Percentiles rank a stretch among this genome's conserved stretches.
phyloP scores from a whole-genome alignment of 345 rosid species.

The Cardiospermum halicacabum region DNA sequence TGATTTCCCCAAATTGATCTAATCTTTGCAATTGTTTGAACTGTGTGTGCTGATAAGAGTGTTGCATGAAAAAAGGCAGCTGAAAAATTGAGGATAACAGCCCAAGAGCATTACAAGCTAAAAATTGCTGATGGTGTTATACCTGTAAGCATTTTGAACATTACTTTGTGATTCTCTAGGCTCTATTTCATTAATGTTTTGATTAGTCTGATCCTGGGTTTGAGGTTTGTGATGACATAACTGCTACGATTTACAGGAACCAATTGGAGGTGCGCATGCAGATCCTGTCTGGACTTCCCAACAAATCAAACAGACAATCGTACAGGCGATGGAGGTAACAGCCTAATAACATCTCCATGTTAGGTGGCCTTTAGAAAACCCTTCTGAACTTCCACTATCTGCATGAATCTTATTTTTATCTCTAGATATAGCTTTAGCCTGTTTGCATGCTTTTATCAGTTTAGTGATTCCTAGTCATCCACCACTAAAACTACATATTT shows the following conservation, averaged over 20 bases:
- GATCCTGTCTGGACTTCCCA: conserved; percentile 16
- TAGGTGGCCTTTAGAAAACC: neutral
- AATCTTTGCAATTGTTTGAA: neutral
- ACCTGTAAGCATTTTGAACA: conserved; percentile 18
- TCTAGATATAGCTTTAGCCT: neutral
- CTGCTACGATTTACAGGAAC: conserved; percentile 7
- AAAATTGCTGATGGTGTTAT: conserved; percentile 29
- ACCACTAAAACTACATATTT: neutral
- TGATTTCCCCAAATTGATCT: neutral
- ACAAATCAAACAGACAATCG: conserved; percentile 13
- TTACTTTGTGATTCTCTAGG: neutral
- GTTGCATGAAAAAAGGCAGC: conserved; percentile 19
- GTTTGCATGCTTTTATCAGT: neutral
- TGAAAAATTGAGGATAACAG: conserved; percentile 29
- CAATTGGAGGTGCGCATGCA: conserved; percentile 16
- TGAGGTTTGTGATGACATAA: neutral
- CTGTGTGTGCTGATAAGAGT: neutral
- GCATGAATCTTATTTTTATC: neutral
- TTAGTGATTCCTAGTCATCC: conserved; percentile 20
- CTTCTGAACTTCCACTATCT: neutral
- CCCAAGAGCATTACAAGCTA: conserved; percentile 29
- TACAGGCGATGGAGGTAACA: conserved; percentile 9
- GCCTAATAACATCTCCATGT: neutral
- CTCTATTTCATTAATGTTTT: neutral
- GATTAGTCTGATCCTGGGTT: neutral